These are phyloP conservation scores for Stephania yunnanensis DNA, from an alignment of 164 flowering plant species.

Conservation along the genomic window DNA sequence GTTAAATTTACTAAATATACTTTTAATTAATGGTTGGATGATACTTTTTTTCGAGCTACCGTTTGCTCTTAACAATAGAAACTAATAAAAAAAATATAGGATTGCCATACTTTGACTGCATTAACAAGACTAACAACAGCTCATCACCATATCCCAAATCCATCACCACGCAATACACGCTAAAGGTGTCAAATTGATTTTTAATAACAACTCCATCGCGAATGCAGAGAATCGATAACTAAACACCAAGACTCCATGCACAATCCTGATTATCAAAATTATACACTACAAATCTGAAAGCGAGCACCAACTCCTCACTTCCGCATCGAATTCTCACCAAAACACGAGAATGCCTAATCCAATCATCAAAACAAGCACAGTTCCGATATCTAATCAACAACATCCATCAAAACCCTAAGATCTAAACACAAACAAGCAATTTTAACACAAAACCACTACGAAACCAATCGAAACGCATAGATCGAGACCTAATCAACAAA, in stretches of 20 bases:
- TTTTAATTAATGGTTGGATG: constrained; percentile 39
- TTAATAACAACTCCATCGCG: too few species aligned
- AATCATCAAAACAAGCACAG: background rate
- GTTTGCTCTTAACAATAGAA: constrained; percentile 46
- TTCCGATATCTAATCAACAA: background rate
- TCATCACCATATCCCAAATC: too few species aligned
- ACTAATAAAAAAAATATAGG: too few species aligned
- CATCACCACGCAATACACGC: too few species aligned
- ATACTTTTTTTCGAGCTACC: constrained; percentile 92
- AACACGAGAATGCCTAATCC: background rate
- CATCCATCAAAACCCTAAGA: constrained; percentile 6
- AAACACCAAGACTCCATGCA: background rate
- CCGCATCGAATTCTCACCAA: background rate
- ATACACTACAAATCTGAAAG: background rate
- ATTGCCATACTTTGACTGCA: too few species aligned
- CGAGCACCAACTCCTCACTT: background rate
- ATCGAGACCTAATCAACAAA: constrained; percentile 2
- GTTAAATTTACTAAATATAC: too few species aligned
- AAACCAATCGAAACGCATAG: background rate
- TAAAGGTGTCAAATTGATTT: too few species aligned
- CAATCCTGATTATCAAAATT: background rate
- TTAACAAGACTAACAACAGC: too few species aligned
- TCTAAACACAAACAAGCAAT: constrained; percentile 1
- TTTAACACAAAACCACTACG: background rate
- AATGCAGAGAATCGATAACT: background rate